These are phyloP conservation scores for Zymoseptoria brevis DNA, from an alignment of 2,329 filamentous ascomycete genomes.

Conservation along the genomic window DNA sequence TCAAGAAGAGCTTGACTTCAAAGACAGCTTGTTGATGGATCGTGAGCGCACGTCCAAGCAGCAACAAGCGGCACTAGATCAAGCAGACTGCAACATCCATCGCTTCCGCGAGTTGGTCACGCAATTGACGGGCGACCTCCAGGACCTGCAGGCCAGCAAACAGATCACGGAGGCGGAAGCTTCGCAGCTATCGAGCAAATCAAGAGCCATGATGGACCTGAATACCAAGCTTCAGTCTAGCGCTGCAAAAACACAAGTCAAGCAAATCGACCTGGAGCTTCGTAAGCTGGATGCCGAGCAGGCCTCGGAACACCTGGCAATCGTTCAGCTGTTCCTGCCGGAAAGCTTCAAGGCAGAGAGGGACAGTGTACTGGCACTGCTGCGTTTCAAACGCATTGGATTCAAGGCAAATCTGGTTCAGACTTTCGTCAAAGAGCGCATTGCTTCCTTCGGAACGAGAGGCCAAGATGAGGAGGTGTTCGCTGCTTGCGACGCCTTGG, in stretches of 20 bases:
- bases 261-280: constrained; percentile 87
- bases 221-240: constrained; percentile 90
- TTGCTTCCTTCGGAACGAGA: constrained; percentile 58
- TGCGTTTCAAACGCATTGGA: constrained; percentile 77
- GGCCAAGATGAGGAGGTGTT: constrained; percentile 72
- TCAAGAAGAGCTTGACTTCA: constrained; percentile 86
- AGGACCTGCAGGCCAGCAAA: constrained; percentile 86
- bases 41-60: constrained; percentile 63
- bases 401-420: constrained; percentile 81
- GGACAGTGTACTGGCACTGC: constrained; percentile 78
- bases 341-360: constrained; percentile 73
- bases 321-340: constrained; percentile 81
- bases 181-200: constrained; percentile 78
- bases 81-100: constrained; percentile 82
- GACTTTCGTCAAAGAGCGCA: constrained; percentile 68
- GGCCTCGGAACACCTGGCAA: constrained; percentile 76
- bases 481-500: constrained; percentile 69
- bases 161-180: constrained; percentile 89
- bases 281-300: constrained; percentile 81
- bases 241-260: constrained; percentile 83
- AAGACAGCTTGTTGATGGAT: constrained; percentile 76
- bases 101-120: constrained; percentile 85
- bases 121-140: constrained; percentile 74
- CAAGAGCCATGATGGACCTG: constrained; percentile 90
- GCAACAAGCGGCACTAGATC: constrained; percentile 72